Base-by-base conservation (phyloP, 78 protist species). In the Dictyostelium capitatum region DNA sequence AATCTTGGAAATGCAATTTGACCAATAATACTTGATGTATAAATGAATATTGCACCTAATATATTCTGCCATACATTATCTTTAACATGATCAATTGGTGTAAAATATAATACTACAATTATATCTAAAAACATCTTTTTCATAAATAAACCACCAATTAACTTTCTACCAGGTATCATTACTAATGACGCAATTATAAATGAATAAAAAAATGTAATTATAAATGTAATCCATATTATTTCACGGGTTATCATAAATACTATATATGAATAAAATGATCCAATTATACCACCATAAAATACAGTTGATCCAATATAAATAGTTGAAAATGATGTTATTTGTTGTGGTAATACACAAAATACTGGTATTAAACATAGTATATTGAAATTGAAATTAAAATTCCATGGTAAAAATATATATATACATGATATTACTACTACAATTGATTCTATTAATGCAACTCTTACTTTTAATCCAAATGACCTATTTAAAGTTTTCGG, bases 61-160 rank as follows among this genome's bases (percentile, higher is more conserved):
- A 85, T 41, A n/a, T 43, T 75, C 23, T 85, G 50, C 92, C 72
- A 75, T 8, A 75, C 43, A 11, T 73, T 73, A 1, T 46, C 51
- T 25, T 54, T 54, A 28, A 46, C 1, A 23, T 30, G 4, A 17
- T 25, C 17, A 3, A 25, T 53, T 28, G 82, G 83, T 75, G 92
- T 75, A 23, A 85, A 85, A 37, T 85, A 85, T 30, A 69, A 69
- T 15, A 85, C 28, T 1, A 85, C 30, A 4, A 75, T 70, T 10
- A 85, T 25, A 48, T 85, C 92, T 4, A 85, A 12, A 11, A 85
- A 23, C 17, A 75, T 56, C 75, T 85, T 85, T 50, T 85, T 85
- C 78, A 56, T 53, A 17, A 46, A 15, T 6, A 85, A 46, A 5
- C 37, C 65, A 46, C 41, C 75, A 37, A 85, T 59, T 79, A 78